phyloP scores from a whole-genome alignment of 2,329 filamentous ascomycete genomes.

The Nothopassalora personata region DNA sequence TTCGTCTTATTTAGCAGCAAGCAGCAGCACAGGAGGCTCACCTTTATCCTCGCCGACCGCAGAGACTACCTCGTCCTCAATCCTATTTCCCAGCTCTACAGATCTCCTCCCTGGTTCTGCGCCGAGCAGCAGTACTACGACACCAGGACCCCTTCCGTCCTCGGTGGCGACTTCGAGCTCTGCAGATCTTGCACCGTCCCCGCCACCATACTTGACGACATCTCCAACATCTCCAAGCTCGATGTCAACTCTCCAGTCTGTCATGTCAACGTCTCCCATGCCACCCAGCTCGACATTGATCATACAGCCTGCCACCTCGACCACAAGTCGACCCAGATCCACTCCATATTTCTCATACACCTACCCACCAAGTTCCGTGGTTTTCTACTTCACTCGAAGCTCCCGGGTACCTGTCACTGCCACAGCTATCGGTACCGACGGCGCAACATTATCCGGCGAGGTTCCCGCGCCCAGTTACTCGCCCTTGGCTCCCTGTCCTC shows the following conservation, averaged over 20 bases:
- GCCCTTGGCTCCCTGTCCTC: not conserved
- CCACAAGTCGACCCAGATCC: not conserved
- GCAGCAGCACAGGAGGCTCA: not conserved
- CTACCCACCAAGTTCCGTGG: not conserved
- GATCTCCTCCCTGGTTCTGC: not conserved
- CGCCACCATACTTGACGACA: not conserved
- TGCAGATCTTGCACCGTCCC: not conserved
- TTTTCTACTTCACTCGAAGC: not conserved
- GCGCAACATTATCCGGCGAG: not conserved
- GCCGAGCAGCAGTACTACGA: not conserved
- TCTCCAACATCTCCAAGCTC: not conserved
- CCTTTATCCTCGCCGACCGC: not conserved
- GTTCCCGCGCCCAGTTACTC: not conserved
- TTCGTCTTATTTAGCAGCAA: not conserved
- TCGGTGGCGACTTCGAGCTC: not conserved
- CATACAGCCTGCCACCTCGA: not conserved
- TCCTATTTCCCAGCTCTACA: not conserved
- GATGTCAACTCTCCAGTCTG: not conserved
- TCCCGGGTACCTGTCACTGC: not conserved
- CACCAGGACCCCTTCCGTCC: not conserved
- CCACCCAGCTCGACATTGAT: not conserved
- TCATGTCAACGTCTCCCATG: not conserved
- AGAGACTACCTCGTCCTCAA: not conserved
- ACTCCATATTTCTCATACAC: not conserved
- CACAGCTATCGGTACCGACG: not conserved